These are phyloP conservation scores for Irpex sp. DNA, from an alignment of 1,284 basidiomycete species.

Conservation along the genomic window DNA sequence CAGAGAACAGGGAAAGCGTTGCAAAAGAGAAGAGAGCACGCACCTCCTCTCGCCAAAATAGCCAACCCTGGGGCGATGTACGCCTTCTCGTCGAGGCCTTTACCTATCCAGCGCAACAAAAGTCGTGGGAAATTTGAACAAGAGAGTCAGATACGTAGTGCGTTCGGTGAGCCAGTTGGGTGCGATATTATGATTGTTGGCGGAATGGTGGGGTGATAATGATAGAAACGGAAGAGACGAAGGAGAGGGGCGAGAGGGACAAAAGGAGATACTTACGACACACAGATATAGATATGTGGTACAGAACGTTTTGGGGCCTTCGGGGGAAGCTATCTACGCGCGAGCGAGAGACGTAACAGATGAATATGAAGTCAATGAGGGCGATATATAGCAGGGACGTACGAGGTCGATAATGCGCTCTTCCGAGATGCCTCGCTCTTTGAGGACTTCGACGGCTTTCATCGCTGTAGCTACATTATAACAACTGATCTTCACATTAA, in stretches of 20 bases:
- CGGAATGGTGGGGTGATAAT: too few species aligned
- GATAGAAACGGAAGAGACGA: too few species aligned
- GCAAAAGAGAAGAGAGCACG: too few species aligned
- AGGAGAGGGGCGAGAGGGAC: too few species aligned
- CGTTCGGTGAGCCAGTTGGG: too few species aligned
- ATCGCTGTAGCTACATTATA: conserved; percentile 85
- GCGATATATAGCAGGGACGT: conserved; percentile 16
- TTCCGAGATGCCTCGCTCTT: conserved; percentile 85
- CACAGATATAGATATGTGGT: conserved; percentile 76
- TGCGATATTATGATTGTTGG: too few species aligned
- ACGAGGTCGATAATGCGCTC: conserved; percentile 95
- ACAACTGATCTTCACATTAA: conserved; percentile 24
- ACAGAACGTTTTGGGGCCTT: conserved; percentile 86
- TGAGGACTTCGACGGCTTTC: conserved; percentile 94
- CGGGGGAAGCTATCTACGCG: conserved; percentile 81
- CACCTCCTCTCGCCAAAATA: conserved; percentile 90
- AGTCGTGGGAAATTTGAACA: too few species aligned
- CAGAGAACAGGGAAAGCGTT: conserved; percentile 7
- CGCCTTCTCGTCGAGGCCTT: conserved; percentile 86
- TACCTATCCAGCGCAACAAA: conserved; percentile 82
- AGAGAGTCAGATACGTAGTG: too few species aligned
- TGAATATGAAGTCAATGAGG: neutral
- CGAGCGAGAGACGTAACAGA: neutral
- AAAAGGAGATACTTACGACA: conserved; percentile 54
- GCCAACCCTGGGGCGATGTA: conserved; percentile 88